These are phyloP conservation scores for Amaranthus palmeri DNA, from an alignment of 148 eudicot genomes.

Conservation along the genomic window DNA sequence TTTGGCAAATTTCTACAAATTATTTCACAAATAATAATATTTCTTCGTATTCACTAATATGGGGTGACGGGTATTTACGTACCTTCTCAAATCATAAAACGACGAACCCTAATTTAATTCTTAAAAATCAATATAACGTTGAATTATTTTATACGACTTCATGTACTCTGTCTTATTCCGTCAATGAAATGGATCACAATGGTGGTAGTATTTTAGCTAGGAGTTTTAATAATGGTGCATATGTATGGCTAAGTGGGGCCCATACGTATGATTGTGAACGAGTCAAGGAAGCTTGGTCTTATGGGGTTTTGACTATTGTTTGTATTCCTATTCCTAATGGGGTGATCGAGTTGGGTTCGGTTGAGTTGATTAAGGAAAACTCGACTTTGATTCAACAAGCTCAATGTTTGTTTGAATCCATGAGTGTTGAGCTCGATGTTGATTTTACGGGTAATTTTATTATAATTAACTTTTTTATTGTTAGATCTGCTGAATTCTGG, in stretches of 20 bases:
- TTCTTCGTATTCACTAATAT: constrained; percentile 28
- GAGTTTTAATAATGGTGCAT: constrained; percentile 41
- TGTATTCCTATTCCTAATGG: constrained; percentile 51
- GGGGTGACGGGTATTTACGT: constrained; percentile 75
- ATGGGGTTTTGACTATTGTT: constrained; percentile 64
- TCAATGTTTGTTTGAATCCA: constrained; percentile 35
- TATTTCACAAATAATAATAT: constrained; percentile 9
- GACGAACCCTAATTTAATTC: constrained; percentile 9
- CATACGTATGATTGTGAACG: constrained; percentile 57
- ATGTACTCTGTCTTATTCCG: constrained; percentile 8
- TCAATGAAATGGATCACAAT: constrained; percentile 31
- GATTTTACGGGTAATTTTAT: too few relatives aligned
- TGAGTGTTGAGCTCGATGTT: neutral
- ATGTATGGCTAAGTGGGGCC: constrained; percentile 58
- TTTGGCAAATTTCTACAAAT: constrained; percentile 45
- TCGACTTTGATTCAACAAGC: constrained; percentile 53
- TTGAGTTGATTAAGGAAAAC: constrained; percentile 38
- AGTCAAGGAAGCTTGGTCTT: constrained; percentile 59
- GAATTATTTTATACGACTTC: constrained; percentile 81
- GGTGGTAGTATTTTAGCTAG: constrained; percentile 39
- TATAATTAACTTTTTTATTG: too few relatives aligned
- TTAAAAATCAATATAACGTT: constrained; percentile 20
- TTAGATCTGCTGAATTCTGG: too few relatives aligned
- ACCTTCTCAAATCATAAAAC: constrained; percentile 29
- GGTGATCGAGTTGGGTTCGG: constrained; percentile 68